Evolutionary conservation across 805 yeast species (phyloP).

Genomic region (Saccharomycopsis sp.): DNA sequence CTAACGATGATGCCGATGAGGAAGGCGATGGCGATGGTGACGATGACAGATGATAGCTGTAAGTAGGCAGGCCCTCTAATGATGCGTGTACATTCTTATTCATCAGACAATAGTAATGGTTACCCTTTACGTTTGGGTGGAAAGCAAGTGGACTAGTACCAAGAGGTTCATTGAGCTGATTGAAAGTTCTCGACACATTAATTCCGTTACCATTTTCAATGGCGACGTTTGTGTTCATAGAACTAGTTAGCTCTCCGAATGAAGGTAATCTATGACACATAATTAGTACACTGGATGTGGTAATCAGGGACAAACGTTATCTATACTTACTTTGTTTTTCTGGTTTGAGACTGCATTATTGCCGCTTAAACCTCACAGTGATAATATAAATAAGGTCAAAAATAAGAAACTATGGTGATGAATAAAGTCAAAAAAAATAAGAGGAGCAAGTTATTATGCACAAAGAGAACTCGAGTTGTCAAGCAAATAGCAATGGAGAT

Average conservation of each 20-base stretch:
- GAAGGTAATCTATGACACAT: conserved; percentile 20
- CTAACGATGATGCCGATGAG: neutral
- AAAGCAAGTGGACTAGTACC: neutral
- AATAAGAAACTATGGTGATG: no score
- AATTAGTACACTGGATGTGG: neutral
- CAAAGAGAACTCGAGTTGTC: no score
- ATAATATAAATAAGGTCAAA: no score
- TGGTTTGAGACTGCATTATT: no score
- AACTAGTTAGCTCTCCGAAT: conserved; percentile 17
- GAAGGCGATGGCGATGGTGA: neutral
- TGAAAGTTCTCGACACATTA: neutral
- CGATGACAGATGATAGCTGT: neutral
- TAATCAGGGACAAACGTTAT: no score
- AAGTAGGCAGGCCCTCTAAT: neutral
- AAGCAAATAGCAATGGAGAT: no score
- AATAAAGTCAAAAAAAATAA: no score
- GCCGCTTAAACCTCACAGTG: no score
- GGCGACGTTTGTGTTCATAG: neutral
- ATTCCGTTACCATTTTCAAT: neutral
- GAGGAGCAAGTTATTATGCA: no score
- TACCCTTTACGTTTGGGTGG: neutral
- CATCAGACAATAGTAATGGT: no score
- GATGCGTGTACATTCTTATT: no score
- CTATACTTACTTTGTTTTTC: no score
- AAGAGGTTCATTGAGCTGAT: neutral